Percentiles rank a stretch among this genome's conserved stretches.
phyloP scores from a whole-genome alignment of 495 filamentous ascomycete species.

The Hypoxylon rickii region DNA sequence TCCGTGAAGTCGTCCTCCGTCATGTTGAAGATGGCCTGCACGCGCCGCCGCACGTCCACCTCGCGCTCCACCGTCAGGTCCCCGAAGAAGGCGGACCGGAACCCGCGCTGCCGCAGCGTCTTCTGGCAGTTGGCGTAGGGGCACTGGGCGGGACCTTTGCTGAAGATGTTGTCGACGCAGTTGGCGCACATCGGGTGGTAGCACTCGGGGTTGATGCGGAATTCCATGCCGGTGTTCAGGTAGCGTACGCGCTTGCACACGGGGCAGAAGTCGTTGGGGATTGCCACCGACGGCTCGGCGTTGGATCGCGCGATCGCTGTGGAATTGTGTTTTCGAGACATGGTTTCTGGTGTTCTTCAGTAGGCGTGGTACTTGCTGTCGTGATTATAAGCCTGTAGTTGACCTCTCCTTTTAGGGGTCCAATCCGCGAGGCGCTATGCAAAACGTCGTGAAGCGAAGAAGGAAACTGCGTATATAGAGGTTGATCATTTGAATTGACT shows the following conservation, averaged over 20 bases:
- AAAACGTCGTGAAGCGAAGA: too few species aligned
- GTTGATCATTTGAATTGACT: too few species aligned
- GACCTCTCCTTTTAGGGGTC: too few species aligned
- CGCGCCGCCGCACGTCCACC: slow-evolving; percentile 84
- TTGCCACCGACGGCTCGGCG: slow-evolving; percentile 4
- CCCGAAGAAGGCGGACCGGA: slow-evolving; percentile 86
- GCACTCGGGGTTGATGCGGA: slow-evolving; percentile 96
- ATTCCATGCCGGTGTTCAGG: slow-evolving; percentile 88
- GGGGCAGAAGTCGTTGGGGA: slow-evolving; percentile 79
- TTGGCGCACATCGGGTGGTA: slow-evolving; percentile 98
- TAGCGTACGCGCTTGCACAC: slow-evolving; percentile 96
- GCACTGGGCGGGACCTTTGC: slow-evolving; percentile 84
- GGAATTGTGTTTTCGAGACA: slow-evolving; percentile 38
- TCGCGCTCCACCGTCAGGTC: slow-evolving; percentile 91
- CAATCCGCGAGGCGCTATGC: too few species aligned
- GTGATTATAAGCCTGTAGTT: too few species aligned
- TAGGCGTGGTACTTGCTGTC: too few species aligned
- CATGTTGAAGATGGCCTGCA: slow-evolving; percentile 84
- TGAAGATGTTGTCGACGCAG: slow-evolving; percentile 94
- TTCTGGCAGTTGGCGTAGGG: slow-evolving; percentile 84
- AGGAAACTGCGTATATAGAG: too few species aligned
- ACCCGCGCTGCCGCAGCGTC: slow-evolving; percentile 82
- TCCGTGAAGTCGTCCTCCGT: slow-evolving; percentile 87
- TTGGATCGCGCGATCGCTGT: slow-evolving; percentile 7
- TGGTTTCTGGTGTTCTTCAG: slow-evolving; percentile 13